Evolutionary conservation across 768 basidiomycete species (phyloP).

Genomic region (Terana coerulea): DNA sequence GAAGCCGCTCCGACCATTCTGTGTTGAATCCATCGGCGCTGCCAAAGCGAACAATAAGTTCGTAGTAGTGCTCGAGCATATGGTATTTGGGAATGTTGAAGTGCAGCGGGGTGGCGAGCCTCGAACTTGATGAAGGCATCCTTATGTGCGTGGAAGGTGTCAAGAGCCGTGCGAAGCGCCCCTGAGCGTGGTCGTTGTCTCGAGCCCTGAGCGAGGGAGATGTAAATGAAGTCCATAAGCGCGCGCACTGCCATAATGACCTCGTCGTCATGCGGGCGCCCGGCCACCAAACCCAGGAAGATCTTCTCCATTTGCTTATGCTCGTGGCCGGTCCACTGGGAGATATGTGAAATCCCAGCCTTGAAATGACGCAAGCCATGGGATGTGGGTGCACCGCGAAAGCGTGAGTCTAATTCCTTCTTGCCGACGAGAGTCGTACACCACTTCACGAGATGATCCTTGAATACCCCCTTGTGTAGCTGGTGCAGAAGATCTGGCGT

Average conservation of each 20-base stretch:
- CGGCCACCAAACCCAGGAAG: constrained; percentile 17
- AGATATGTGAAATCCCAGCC: constrained; percentile 25
- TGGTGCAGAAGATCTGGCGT: constrained; percentile 41
- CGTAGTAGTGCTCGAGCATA: constrained; percentile 13
- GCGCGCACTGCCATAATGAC: constrained; percentile 27
- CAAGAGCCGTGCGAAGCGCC: constrained; percentile 24
- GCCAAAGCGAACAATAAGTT: constrained; percentile 16
- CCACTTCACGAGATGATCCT: constrained; percentile 39
- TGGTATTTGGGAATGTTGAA: constrained; percentile 19
- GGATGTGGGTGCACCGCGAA: constrained; percentile 5
- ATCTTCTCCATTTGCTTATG: constrained; percentile 27
- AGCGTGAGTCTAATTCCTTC: constrained; percentile 15
- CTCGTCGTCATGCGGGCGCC: constrained; percentile 6
- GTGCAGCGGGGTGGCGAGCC: constrained; percentile 18
- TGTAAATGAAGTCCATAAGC: constrained; percentile 36
- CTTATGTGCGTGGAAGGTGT: constrained; percentile 36
- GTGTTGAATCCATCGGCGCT: constrained; percentile 28
- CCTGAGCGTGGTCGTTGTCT: constrained; percentile 14
- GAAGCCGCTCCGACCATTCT: constrained; percentile 28
- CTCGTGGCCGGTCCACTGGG: constrained; percentile 41
- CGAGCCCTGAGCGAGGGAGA: constrained; percentile 26
- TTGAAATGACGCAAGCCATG: constrained; percentile 17
- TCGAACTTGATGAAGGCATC: constrained; percentile 32
- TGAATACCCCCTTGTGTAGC: constrained; percentile 43
- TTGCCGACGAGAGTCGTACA: constrained; percentile 10